Evolutionary conservation across 2,329 filamentous ascomycete species (phyloP), one percentile per base, ranked within the genome.

Genomic region (Colletotrichum lindemuthianum): DNA sequence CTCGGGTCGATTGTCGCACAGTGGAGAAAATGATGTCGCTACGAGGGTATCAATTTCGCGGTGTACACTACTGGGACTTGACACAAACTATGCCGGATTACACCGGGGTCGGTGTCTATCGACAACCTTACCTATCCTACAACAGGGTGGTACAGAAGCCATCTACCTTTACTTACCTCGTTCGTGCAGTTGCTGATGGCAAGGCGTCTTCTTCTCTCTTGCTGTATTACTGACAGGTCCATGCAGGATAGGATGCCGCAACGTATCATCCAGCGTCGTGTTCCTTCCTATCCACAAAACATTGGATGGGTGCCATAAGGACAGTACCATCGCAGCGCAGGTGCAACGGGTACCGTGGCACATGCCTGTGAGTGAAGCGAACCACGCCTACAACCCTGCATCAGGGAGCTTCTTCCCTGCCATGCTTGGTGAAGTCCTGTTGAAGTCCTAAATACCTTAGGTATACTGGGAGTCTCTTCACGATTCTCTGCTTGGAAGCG

Each of bases 201-300:
- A 36, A 33, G 39, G 45, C 43, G 48, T 40, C 47, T 24, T 50
- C 45, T 11, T 50, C 55, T 54, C 39, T 50, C 55, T 54, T 34
- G 34, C 51, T 51, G 57, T 65, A 56, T 51, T 50, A 60, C 50
- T 34, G 50, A 60, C 61, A 55, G 44, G 45, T 11, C 50, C 44
- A 60, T 65, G 56, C 56, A 60, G 57, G 37, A 24, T 24, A 24
- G 24, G 24, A 60, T 49, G 43, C 40, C 56, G 57, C 60, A 60
- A 39, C 15, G 24, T 45, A 54, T 49, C 57, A 55, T 39, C 50
- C 57, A 55, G 54, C 50, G 56, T 43, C 10, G 56, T 50, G 54
- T 49, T 55, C 56, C 44, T 49, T 55, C 56, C 44, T 24, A 43
- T 50, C 50, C 50, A 64, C 40, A 50, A 49, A 50, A 33, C 45